Base-by-base conservation (phyloP, 495 filamentous ascomycete genomes). In the Peziza echinospora region DNA sequence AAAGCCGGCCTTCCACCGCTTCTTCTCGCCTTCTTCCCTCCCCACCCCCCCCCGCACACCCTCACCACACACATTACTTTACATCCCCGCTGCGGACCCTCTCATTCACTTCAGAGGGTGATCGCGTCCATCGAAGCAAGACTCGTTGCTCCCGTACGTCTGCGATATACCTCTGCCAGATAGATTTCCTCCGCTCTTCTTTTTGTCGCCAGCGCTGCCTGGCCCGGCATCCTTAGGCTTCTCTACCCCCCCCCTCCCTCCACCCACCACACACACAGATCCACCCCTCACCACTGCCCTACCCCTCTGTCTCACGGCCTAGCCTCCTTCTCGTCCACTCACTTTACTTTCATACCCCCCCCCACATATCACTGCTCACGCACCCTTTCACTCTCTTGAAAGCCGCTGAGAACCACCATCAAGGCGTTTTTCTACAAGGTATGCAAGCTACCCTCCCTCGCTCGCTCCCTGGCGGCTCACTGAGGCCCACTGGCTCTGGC, bases 201-300 rank as follows among this genome's bases (percentile, higher is more conserved):
- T 54, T 54, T 58, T 58, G 56, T 55, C 56, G 57, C 55, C 56
- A 52, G 52, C 55, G 50, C 54, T 58, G 55, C 54, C 55, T 58
- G 55, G 57, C 52, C 54, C 53, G 56, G 55, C 55, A 58, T 53
- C 54, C 52, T 55, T 54, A 53, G 55, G 57, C 55, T 45, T 58
- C 47, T 54, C 24, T 45, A 5, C 11, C 5, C 21, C 3, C 21
- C 43, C 19, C 30, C 21, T 46, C 19, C 41, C 11, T 43, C 21
- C 13, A 43, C 24, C 41, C 11, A 43, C 13, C 21, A n/a, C n/a
- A n/a, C n/a, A n/a, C n/a, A n/a, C n/a, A n/a, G n/a, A n/a, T n/a
- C n/a, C n/a, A n/a, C n/a, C n/a, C n/a, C n/a, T n/a, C n/a, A n/a
- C n/a, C n/a, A n/a, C n/a, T n/a, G n/a, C n/a, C n/a, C n/a, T n/a